Percentiles rank a stretch among this genome's conserved stretches.
These are phyloP conservation scores for Jaapia argillacea DNA, from an alignment of 768 basidiomycete genomes.

Conservation along the genomic window DNA sequence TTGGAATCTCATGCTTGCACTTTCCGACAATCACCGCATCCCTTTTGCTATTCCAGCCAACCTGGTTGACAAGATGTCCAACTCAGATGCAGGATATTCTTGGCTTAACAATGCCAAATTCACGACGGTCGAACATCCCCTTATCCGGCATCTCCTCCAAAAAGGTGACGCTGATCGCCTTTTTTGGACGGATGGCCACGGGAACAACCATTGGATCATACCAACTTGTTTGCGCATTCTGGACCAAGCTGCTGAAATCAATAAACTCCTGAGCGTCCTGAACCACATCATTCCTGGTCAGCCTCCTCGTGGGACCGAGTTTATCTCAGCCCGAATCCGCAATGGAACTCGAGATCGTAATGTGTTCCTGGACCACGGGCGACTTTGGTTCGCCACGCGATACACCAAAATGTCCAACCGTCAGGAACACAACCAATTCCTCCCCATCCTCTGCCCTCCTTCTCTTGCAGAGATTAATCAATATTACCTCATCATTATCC, in stretches of 20 bases:
- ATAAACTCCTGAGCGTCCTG: background rate
- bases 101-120: too few relatives aligned
- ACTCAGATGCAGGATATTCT: too few relatives aligned
- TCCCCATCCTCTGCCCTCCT: background rate
- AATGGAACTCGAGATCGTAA: background rate
- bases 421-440: background rate
- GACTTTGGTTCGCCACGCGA: background rate
- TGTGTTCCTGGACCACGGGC: background rate
- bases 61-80: too few relatives aligned
- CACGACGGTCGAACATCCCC: too few relatives aligned
- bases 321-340: background rate
- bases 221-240: background rate
- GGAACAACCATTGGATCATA: too few relatives aligned
- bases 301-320: background rate
- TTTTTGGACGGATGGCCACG: too few relatives aligned
- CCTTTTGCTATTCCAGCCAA: too few relatives aligned
- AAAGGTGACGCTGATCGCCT: too few relatives aligned
- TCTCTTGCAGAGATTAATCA: background rate
- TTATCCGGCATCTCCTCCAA: too few relatives aligned
- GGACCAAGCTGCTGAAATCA: background rate
- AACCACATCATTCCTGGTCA: background rate
- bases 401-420: background rate
- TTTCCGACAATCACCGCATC: too few relatives aligned
- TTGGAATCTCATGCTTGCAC: too few relatives aligned
- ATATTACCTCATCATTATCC: background rate